Percentiles rank a stretch among this genome's conserved stretches.
Evolutionary conservation across 305 asterid species (phyloP).

Genomic region (Solanum hybrid): DNA sequence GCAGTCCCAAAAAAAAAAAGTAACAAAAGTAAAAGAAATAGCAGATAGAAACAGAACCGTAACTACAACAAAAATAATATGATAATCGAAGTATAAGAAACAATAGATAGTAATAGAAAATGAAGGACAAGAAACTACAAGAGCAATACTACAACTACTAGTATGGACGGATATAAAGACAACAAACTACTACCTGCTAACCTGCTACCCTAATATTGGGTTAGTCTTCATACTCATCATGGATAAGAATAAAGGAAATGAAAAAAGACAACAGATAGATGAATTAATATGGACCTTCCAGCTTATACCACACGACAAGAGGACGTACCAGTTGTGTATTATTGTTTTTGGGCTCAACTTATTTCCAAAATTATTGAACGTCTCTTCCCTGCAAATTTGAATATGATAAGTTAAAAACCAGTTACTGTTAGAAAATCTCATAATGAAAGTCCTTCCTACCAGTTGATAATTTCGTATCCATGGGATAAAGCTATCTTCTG

Average conservation of each 20-base stretch:
- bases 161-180: background rate
- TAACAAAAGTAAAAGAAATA: background rate
- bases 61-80: background rate
- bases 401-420: background rate
- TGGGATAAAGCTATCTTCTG: slow-evolving; percentile 85
- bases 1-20: background rate
- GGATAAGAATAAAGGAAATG: background rate
- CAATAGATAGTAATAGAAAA: background rate
- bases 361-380: slow-evolving; percentile 70
- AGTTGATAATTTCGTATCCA: slow-evolving; percentile 89
- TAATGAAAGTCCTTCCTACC: slow-evolving; percentile 29
- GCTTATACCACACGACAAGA: background rate
- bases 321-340: slow-evolving; percentile 76
- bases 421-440: background rate
- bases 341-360: slow-evolving; percentile 69
- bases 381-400: slow-evolving; percentile 67
- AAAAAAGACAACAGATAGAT: background rate
- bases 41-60: background rate
- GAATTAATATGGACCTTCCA: background rate
- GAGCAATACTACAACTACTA: background rate
- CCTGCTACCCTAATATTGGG: background rate
- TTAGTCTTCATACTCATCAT: background rate
- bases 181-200: background rate
- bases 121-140: background rate
- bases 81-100: background rate